phyloP scores from a whole-genome alignment of 345 rosid genomes.

The Bruguiera sexangula region DNA sequence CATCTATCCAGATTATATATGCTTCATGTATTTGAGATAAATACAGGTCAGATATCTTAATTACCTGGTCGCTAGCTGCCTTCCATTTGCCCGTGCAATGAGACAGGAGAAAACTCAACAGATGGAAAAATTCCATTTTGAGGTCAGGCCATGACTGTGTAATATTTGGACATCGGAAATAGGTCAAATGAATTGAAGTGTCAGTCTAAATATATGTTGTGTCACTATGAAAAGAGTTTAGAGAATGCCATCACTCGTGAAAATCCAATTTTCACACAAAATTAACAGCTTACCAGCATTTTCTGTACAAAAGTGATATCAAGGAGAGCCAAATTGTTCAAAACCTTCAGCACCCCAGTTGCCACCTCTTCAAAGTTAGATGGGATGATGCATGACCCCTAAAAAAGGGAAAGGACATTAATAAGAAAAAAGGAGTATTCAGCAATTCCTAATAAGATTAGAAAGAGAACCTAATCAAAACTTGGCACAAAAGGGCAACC shows the following conservation, averaged over 20 bases:
- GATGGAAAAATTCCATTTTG: constrained; percentile 74
- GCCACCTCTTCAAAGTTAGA: constrained; percentile 76
- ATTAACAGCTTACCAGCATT: constrained; percentile 52
- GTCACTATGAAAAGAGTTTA: not conserved
- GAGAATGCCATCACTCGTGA: constrained; percentile 5
- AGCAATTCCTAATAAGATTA: not conserved
- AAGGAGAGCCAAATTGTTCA: constrained; percentile 67
- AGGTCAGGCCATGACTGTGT: constrained; percentile 69
- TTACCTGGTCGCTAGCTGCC: constrained; percentile 59
- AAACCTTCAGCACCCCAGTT: constrained; percentile 66
- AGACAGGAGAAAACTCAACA: constrained; percentile 75
- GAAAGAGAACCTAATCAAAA: not conserved
- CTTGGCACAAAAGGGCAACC: not conserved
- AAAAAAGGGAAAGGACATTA: constrained; percentile 5
- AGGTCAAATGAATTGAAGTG: constrained; percentile 1
- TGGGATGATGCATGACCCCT: constrained; percentile 63
- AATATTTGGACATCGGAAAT: constrained; percentile 4
- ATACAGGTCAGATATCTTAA: not conserved
- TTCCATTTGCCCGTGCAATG: constrained; percentile 73
- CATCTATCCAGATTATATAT: not conserved
- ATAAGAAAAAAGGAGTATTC: not conserved
- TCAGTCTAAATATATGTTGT: not conserved
- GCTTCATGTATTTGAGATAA: not conserved
- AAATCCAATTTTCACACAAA: constrained; percentile 4
- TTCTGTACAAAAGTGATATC: constrained; percentile 56